Evolutionary conservation across 345 rosid species (phyloP), one percentile per base, ranked within the genome.

Genomic region (Gossypioides kirkii): DNA sequence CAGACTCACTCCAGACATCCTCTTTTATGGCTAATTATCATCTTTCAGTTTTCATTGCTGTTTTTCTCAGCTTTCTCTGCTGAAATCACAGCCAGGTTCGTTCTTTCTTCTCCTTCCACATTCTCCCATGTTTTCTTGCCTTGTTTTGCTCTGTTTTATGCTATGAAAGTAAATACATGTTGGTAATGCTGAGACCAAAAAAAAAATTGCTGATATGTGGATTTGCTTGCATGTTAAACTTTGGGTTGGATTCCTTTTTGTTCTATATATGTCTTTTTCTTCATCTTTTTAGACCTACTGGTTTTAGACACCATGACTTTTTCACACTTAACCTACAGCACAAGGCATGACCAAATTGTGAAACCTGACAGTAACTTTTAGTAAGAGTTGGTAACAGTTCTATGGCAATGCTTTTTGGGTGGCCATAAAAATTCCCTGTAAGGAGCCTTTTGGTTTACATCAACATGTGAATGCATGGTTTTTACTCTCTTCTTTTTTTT

Each of bases 401-500:
- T 47, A 36, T 8, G 9, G 56, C 42, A 52, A 17, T 69, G 45
- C 46, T 50, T 69, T 69, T 49, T 47, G 58, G 71, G 58, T 49
- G 71, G 14, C 22, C 6, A 36, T 8, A 25, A 66, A 47, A 14
- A 23, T 32, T 65, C 53, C 50, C 71, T 47, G 1, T 11, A 58
- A 12, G 8, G 2, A 1, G 3, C 10, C 20, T 43, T 18, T 38
- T 11, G 1, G 28, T 43, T 14, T 45, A 66, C 54, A 20, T 45
- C 10, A 16, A 68, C 72, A 50, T 50, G 72, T 69, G 72, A 69
- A 50, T 26, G 9, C 58, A 17, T 49, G 59, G 14, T 43, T 20
- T 65, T 43, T 11, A 18, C 10, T n/a, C n/a, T n/a, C n/a, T n/a
- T n/a, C n/a, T n/a, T n/a, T n/a, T n/a, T n/a, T n/a, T n/a, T n/a